Evolutionary conservation across 768 basidiomycete species (phyloP).

Genomic region (Exsudoporus frostii): DNA sequence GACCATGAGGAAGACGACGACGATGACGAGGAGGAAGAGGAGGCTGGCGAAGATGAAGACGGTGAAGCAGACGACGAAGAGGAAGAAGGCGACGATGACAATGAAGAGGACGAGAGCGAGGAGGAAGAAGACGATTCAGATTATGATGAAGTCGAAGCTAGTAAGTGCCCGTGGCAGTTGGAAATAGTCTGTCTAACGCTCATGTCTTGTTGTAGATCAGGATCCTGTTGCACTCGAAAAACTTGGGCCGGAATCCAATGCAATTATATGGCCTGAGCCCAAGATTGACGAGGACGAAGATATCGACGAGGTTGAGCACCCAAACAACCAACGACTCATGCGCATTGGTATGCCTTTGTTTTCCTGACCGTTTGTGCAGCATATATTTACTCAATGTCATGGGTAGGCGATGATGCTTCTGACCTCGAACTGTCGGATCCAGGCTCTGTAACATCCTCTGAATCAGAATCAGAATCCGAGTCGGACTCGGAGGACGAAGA

Average conservation of each 20-base stretch:
- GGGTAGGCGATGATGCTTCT: slow-evolving; percentile 52
- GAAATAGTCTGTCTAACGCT: neutral
- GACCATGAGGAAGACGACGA: slow-evolving; percentile 31
- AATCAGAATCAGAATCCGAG: slow-evolving; percentile 42
- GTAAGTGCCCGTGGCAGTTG: slow-evolving; percentile 39
- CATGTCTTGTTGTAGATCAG: slow-evolving; percentile 41
- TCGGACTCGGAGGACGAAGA: slow-evolving; percentile 42
- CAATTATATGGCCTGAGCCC: slow-evolving; percentile 77
- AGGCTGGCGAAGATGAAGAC: slow-evolving; percentile 19
- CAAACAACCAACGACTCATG: slow-evolving; percentile 73
- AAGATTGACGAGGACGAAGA: slow-evolving; percentile 60
- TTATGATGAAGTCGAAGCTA: slow-evolving; percentile 62
- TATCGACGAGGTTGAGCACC: slow-evolving; percentile 54
- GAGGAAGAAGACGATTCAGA: slow-evolving; percentile 53
- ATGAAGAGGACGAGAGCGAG: slow-evolving; percentile 30
- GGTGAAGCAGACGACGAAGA: slow-evolving; percentile 36
- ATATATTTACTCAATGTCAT: slow-evolving; percentile 1
- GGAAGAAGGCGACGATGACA: slow-evolving; percentile 29
- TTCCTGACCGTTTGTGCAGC: neutral
- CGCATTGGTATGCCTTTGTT: slow-evolving; percentile 54
- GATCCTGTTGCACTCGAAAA: slow-evolving; percentile 38
- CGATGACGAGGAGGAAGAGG: slow-evolving; percentile 24
- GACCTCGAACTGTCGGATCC: slow-evolving; percentile 63
- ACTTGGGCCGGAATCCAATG: slow-evolving; percentile 72
- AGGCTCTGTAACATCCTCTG: slow-evolving; percentile 53